phyloP scores from a whole-genome alignment of 2,329 filamentous ascomycete species.

The Neopestalotiopsis rosae region DNA sequence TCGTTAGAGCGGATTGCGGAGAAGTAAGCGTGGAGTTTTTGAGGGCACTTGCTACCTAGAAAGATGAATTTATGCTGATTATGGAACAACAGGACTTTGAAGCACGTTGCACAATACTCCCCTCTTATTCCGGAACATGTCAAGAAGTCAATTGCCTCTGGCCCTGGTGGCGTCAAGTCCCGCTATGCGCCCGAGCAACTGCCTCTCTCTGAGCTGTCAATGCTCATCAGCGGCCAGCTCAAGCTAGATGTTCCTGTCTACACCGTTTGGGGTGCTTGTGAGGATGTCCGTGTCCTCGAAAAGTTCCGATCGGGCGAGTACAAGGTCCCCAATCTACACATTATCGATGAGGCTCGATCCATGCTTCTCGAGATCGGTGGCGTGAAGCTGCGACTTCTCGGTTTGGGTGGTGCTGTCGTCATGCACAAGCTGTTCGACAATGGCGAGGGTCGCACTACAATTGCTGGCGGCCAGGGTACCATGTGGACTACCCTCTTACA shows the following conservation, averaged over 20 bases:
- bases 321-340: conserved; percentile 95
- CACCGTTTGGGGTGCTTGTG: conserved; percentile 98
- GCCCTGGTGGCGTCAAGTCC: conserved; percentile 81
- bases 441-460: conserved; percentile 95
- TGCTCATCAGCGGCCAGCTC: conserved; percentile 85
- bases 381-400: conserved; percentile 92
- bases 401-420: conserved; percentile 93
- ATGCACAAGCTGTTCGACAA: conserved; percentile 99
- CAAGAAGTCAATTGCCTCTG: conserved; percentile 70
- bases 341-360: conserved; percentile 97
- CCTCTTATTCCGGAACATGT: conserved; percentile 83
- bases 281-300: conserved; percentile 96
- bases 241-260: conserved; percentile 97
- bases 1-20: conserved; percentile 97
- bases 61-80: conserved; percentile 9
- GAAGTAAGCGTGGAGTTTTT: conserved; percentile 68
- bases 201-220: conserved; percentile 88
- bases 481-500: conserved; percentile 99
- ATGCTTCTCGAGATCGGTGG: conserved; percentile 93
- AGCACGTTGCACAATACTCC: conserved; percentile 98
- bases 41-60: conserved; percentile 2
- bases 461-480: conserved; percentile 95
- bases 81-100: conserved; percentile 74
- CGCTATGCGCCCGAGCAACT: conserved; percentile 83
- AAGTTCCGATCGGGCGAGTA: conserved; percentile 98